phyloP scores from a whole-genome alignment of 1,284 basidiomycete genomes.

The Trametes pubescens region DNA sequence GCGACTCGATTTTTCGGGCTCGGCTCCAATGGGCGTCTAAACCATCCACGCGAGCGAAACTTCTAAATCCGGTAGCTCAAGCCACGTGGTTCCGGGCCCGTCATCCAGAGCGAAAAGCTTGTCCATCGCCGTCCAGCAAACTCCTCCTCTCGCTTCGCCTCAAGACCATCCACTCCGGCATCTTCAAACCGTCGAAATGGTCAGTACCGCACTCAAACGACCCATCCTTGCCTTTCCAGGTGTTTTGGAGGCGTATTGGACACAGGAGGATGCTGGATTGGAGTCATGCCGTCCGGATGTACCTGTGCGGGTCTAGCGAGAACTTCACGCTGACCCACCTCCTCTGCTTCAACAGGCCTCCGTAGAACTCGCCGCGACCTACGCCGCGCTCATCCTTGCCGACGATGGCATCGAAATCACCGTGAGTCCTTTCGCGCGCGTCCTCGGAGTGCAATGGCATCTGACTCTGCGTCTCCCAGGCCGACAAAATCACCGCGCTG shows the following conservation, averaged over 20 bases:
- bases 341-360: constrained; percentile 55
- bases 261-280: constrained; percentile 32
- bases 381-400: constrained; percentile 95
- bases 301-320: constrained; percentile 9
- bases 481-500: constrained; percentile 91
- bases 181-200: constrained; percentile 34
- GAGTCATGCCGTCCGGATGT: constrained; percentile 27
- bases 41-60: neutral
- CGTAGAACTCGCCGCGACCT: constrained; percentile 85
- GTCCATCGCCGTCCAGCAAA: constrained; percentile 20
- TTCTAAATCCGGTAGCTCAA: neutral
- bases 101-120: constrained; percentile 19
- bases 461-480: constrained; percentile 51
- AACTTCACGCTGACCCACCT: constrained; percentile 18
- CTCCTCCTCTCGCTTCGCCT: constrained; percentile 24
- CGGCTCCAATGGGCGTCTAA: neutral
- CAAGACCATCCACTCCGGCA: constrained; percentile 25
- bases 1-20: too few relatives aligned
- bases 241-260: constrained; percentile 15
- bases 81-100: constrained; percentile 15
- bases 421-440: constrained; percentile 59
- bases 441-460: neutral
- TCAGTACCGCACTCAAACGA: constrained; percentile 28
- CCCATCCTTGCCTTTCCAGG: neutral
- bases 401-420: constrained; percentile 98